Conservation (phyloP, 108 stramenopile species). For the Conticribra weissflogii region DNA sequence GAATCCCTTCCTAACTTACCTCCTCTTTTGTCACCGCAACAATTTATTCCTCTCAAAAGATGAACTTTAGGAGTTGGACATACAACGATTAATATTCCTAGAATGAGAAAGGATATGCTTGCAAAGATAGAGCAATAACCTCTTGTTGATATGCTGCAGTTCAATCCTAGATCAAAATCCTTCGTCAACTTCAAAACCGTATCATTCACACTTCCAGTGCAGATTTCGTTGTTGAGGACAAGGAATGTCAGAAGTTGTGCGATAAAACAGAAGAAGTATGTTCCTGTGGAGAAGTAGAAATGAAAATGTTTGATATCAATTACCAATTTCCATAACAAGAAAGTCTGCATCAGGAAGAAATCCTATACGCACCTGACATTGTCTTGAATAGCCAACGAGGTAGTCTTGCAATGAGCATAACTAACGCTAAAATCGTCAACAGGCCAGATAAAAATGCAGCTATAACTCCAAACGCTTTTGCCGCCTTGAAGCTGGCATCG, state of each 20-base stretch:
- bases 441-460: neutral
- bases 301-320: neutral
- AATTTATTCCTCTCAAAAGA: neutral
- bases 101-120: neutral
- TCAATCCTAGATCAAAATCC: neutral
- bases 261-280: neutral
- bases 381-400: neutral
- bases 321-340: neutral
- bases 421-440: neutral
- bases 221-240: neutral
- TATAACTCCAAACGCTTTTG: neutral
- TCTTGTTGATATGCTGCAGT: neutral
- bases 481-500: neutral
- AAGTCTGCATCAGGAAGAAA: neutral
- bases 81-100: neutral
- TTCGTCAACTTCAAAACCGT: neutral
- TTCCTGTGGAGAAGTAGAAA: neutral
- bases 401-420: neutral
- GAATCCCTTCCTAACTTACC: neutral
- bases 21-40: neutral
- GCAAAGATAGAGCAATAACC: neutral
- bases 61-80: neutral
- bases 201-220: neutral
- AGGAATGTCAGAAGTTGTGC: neutral
- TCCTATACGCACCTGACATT: neutral